Evolutionary conservation across 2,329 filamentous ascomycete species (phyloP).

Genomic region (Arthrinium phaeospermum): DNA sequence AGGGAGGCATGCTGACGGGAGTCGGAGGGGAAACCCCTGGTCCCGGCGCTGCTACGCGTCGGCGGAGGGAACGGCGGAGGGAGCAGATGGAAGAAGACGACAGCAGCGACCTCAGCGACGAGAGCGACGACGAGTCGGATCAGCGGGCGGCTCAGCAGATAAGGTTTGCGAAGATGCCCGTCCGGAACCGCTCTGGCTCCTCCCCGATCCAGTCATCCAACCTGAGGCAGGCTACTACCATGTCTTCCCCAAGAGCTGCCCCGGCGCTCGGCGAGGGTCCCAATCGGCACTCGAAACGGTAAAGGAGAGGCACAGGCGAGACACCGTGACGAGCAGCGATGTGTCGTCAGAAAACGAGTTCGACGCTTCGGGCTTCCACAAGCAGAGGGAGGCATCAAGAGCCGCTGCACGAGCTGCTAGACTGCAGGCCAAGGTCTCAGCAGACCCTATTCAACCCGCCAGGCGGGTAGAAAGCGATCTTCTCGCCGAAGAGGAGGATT

Average conservation of each 20-base stretch:
- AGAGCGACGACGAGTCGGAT: conserved; percentile 80
- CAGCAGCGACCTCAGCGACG: conserved; percentile 83
- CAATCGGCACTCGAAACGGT: conserved; percentile 73
- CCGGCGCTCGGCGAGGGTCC: conserved; percentile 65
- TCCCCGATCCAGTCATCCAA: conserved; percentile 79
- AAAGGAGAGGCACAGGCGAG: conserved; percentile 71
- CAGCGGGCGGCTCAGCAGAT: conserved; percentile 83
- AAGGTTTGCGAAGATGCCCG: conserved; percentile 94
- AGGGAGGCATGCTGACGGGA: conserved; percentile 74
- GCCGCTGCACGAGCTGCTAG: conserved; percentile 61
- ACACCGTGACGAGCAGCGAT: conserved; percentile 83
- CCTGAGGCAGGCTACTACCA: conserved; percentile 58
- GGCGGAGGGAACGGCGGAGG: conserved; percentile 63
- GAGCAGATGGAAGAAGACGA: conserved; percentile 85
- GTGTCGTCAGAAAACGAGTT: conserved; percentile 84
- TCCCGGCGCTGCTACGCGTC: conserved; percentile 69
- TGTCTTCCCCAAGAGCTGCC: conserved; percentile 54
- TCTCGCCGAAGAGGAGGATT: conserved; percentile 63
- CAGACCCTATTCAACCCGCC: conserved; percentile 51
- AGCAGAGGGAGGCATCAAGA: conserved; percentile 65
- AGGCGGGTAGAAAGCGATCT: conserved; percentile 55
- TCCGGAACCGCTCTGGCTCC: conserved; percentile 83
- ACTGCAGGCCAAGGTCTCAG: conserved; percentile 58
- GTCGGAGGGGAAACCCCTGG: conserved; percentile 72
- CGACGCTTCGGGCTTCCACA: conserved; percentile 69